phyloP scores from a whole-genome alignment of 768 basidiomycete genomes.

The Suillus subaureus region DNA sequence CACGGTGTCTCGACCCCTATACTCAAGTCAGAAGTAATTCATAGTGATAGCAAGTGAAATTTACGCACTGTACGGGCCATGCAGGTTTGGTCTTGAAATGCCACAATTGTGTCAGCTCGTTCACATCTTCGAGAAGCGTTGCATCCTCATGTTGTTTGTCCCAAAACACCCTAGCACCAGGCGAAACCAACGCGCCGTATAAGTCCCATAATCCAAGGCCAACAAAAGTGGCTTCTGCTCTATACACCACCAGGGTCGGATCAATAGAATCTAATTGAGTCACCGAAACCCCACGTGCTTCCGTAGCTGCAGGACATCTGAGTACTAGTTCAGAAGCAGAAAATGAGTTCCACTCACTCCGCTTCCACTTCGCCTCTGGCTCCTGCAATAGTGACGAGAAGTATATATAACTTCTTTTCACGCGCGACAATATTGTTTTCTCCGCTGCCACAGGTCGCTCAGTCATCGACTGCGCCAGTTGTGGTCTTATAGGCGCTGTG shows the following conservation, averaged over 20 bases:
- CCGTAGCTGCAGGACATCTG: constrained; percentile 56
- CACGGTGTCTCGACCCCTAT: constrained; percentile 86
- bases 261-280: constrained; percentile 97
- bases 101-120: constrained; percentile 91
- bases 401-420: constrained; percentile 94
- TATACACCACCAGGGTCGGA: constrained; percentile 92
- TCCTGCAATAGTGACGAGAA: constrained; percentile 97
- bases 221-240: constrained; percentile 96
- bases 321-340: constrained; percentile 10
- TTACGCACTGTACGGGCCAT: constrained; percentile 88
- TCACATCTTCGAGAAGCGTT: constrained; percentile 83
- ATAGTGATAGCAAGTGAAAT: constrained; percentile 8
- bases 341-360: constrained; percentile 55
- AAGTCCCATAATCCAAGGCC: constrained; percentile 96
- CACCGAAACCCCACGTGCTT: constrained; percentile 87
- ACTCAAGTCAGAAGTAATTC: constrained; percentile 13
- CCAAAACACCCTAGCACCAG: constrained; percentile 83
- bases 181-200: constrained; percentile 83
- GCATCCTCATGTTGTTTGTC: constrained; percentile 91
- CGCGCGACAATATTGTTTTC: constrained; percentile 83
- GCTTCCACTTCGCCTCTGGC: constrained; percentile 96
- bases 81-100: constrained; percentile 88
- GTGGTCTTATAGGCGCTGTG: constrained; percentile 26
- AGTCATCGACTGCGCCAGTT: constrained; percentile 40
- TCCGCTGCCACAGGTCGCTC: constrained; percentile 63